Conservation (phyloP, 208 protist species). For the Leishmania gerbilli region DNA sequence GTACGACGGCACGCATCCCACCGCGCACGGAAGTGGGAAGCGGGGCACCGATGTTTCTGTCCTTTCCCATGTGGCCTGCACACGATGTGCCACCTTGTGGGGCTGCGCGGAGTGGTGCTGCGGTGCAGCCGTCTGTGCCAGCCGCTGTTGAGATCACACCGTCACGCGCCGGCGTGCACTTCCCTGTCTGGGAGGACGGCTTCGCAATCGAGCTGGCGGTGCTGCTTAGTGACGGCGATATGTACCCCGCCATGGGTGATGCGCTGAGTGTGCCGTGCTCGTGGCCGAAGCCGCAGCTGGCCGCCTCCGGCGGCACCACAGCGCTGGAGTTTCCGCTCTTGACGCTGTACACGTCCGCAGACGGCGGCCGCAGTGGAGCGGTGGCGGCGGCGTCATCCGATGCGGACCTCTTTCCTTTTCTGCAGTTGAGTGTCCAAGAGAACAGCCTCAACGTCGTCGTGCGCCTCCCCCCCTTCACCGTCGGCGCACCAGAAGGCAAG, state of each 20-base stretch:
- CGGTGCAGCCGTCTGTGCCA: neutral
- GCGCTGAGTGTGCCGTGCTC: conserved; percentile 26
- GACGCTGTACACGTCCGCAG: conserved; percentile 20
- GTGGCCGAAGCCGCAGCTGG: conserved; percentile 10
- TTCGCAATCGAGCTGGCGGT: conserved; percentile 37
- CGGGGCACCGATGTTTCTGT: conserved; percentile 26
- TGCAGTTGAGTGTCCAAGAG: conserved; percentile 29
- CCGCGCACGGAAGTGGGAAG: conserved; percentile 12
- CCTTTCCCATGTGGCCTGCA: conserved; percentile 34
- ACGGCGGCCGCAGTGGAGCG: neutral
- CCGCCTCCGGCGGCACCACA: conserved; percentile 3
- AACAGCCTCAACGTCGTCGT: conserved; percentile 18
- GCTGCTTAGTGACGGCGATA: conserved; percentile 31
- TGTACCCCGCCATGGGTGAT: conserved; percentile 33
- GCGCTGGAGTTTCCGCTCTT: conserved; percentile 27
- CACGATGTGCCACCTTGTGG: neutral
- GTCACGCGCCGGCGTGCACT: conserved; percentile 14
- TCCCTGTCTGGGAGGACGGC: conserved; percentile 42
- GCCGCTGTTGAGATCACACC: conserved; percentile 26
- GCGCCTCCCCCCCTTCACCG: neutral
- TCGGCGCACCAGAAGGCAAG: neutral
- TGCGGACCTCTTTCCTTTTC: conserved; percentile 20
- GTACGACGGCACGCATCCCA: conserved; percentile 8
- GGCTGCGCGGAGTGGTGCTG: neutral
- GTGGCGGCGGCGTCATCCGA: neutral